Conservation (phyloP, 768 basidiomycete genomes). For the Botryobasidium botryosum region DNA sequence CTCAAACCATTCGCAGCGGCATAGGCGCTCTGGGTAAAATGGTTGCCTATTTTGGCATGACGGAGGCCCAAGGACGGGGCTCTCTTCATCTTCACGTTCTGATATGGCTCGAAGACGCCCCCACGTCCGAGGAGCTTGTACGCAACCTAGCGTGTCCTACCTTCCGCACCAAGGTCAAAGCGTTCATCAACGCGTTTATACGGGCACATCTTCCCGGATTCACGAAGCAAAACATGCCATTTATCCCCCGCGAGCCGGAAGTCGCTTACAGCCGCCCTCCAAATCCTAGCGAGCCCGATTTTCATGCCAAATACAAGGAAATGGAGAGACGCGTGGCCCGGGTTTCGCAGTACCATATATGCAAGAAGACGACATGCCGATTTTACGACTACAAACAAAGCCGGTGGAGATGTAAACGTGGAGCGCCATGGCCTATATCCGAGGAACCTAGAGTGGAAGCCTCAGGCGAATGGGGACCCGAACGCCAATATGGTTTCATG, state of each 20-base stretch:
- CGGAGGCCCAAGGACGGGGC: conserved; percentile 26
- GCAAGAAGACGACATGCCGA: conserved; percentile 17
- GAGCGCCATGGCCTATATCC: conserved; percentile 14
- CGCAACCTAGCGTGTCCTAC: neutral
- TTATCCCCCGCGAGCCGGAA: conserved; percentile 15
- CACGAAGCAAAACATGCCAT: conserved; percentile 13
- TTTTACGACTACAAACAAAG: conserved; percentile 12
- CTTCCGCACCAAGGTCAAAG: neutral
- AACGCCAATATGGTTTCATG: conserved; percentile 11
- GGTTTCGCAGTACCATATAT: conserved; percentile 22
- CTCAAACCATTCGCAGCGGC: conserved; percentile 4
- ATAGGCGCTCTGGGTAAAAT: conserved; percentile 24
- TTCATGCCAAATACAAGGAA: conserved; percentile 3
- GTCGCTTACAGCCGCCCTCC: conserved; percentile 22
- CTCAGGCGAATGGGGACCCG: conserved; percentile 13
- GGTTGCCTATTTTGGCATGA: conserved; percentile 26
- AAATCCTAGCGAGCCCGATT: conserved; percentile 19
- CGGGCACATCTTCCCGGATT: neutral
- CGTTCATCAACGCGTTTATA: neutral
- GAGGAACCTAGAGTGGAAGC: conserved; percentile 10
- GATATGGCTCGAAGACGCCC: conserved; percentile 23
- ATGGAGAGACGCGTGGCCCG: conserved; percentile 17
- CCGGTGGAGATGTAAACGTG: conserved; percentile 20
- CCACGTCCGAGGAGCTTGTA: conserved; percentile 20
- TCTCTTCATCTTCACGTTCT: conserved; percentile 28